A percentile compares a stretch with the other conserved stretches of the same genome.
phyloP scores from a whole-genome alignment of 202 grass and related monocot genomes.

The Hordeum pubiflorum region DNA sequence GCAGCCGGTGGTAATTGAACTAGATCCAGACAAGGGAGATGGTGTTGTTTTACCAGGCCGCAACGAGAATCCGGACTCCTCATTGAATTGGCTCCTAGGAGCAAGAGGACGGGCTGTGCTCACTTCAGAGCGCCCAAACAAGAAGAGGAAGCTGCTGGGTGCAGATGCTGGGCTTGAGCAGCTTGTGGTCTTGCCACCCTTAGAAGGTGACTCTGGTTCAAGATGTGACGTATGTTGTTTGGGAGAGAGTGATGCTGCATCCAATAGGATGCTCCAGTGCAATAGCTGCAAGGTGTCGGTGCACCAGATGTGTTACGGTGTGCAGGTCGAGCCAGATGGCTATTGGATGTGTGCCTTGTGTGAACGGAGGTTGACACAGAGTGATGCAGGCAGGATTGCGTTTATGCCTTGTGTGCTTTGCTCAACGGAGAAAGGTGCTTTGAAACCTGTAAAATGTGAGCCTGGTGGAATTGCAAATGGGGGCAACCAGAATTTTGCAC shows the following conservation, averaged over 20 bases:
- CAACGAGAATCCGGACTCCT: not conserved
- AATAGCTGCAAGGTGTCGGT: conserved; percentile 59
- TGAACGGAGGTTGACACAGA: conserved; percentile 37
- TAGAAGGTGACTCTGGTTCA: conserved; percentile 28
- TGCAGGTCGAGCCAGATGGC: conserved; percentile 52
- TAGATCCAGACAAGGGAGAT: conserved; percentile 14
- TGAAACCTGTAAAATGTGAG: conserved; percentile 63
- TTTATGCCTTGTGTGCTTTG: conserved; percentile 69
- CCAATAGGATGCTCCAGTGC: conserved; percentile 74
- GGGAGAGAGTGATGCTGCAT: conserved; percentile 30
- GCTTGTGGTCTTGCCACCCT: conserved; percentile 50
- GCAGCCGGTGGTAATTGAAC: conserved; percentile 25
- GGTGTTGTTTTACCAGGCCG: not conserved
- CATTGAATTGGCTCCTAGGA: conserved; percentile 73
- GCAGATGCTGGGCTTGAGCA: conserved; percentile 73
- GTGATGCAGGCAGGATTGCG: conserved; percentile 22
- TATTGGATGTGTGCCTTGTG: conserved; percentile 72
- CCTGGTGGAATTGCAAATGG: conserved; percentile 25
- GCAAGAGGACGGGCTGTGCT: conserved; percentile 54
- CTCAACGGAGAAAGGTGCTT: conserved; percentile 74
- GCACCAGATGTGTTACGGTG: conserved; percentile 96
- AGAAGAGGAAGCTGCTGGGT: conserved; percentile 90
- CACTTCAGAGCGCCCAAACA: conserved; percentile 87
- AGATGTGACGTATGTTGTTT: conserved; percentile 69
- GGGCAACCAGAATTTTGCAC: conserved; percentile 45